Base-by-base conservation (phyloP, 768 basidiomycete species). In the Boletus barrowsii region DNA sequence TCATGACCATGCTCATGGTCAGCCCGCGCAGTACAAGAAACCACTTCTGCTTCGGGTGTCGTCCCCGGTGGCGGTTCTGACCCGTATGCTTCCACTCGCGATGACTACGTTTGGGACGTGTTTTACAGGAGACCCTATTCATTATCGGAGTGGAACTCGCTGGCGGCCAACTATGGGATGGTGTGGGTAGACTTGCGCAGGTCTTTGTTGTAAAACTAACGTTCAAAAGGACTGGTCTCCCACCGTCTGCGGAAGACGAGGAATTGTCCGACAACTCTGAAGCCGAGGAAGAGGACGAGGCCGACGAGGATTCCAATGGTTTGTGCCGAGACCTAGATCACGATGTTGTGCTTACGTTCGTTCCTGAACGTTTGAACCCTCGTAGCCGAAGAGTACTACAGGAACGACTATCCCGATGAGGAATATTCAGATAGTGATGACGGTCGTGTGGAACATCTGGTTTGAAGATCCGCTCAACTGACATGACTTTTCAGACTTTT, bases 281-380 rank as follows among this genome's bases (percentile, higher is more conserved):
- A 39, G 83, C 81, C 0, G 85, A 86, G 60, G 77, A 77, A 60
- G 85, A 83, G 57, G 89, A 88, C 53, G 86, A 88, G 58, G 89
- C 81, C 4, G 88, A 91, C 55, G 90, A 92, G 60, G 90, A 92
- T 61, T 92, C 90, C 0, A 92, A 92, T 69, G 87, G 90, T 88
- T 42, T 37, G 71, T 66, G 10, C 39, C 11, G 20, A 4, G 43
- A 36, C 10, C 29, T 7, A 5, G 32, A 24, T 32, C 13, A 2
- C 37, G 3, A n/a, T 10, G 14, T 22, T 29, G 5, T 46, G 1
- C 51, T 62, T 2, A 65, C 4, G 2, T 14, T 46, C 15, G 10
- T 42, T 37, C 29, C 2, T 29, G 29, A n/a, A n/a, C n/a, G n/a
- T n/a, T n/a, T n/a, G n/a, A 29, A 46, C 6, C 43, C 9, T 32